Conservation (phyloP, 495 filamentous ascomycete species). For the Penicillium odoratum region DNA sequence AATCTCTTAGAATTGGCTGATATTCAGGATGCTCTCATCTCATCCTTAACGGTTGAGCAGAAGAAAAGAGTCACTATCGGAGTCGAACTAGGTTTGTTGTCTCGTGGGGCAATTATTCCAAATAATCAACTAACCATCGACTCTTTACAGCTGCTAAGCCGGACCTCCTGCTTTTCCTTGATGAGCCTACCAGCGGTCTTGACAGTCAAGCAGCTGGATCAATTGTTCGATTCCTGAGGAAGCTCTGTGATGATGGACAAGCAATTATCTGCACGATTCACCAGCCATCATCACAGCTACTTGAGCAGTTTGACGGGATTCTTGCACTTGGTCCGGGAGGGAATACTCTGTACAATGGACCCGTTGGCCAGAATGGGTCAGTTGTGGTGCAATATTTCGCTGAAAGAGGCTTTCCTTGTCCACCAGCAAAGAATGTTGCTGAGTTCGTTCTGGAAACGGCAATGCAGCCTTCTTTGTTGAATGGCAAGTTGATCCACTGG, state of each 20-base stretch:
- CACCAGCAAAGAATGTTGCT: conserved; percentile 65
- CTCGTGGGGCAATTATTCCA: too few species aligned
- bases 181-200: conserved; percentile 72
- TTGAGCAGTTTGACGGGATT: conserved; percentile 64
- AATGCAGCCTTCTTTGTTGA: conserved; percentile 59
- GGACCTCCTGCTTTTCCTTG: conserved; percentile 75
- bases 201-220: conserved; percentile 75
- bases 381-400: conserved; percentile 55
- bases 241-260: conserved; percentile 64
- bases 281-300: conserved; percentile 61
- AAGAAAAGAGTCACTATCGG: conserved; percentile 73
- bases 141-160: too few species aligned
- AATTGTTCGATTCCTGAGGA: conserved; percentile 69
- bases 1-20: conserved; percentile 76
- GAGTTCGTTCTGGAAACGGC: conserved; percentile 90
- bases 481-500: too few species aligned
- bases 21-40: conserved; percentile 82
- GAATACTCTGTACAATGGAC: conserved; percentile 66
- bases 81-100: too few species aligned
- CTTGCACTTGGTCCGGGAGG: conserved; percentile 66
- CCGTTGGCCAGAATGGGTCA: conserved; percentile 57
- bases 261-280: conserved; percentile 70
- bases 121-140: too few species aligned
- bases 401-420: conserved; percentile 37
- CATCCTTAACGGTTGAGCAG: conserved; percentile 64